Evolutionary conservation across 805 yeast species (phyloP).

Genomic region (Lipomyces chichibuensis): DNA sequence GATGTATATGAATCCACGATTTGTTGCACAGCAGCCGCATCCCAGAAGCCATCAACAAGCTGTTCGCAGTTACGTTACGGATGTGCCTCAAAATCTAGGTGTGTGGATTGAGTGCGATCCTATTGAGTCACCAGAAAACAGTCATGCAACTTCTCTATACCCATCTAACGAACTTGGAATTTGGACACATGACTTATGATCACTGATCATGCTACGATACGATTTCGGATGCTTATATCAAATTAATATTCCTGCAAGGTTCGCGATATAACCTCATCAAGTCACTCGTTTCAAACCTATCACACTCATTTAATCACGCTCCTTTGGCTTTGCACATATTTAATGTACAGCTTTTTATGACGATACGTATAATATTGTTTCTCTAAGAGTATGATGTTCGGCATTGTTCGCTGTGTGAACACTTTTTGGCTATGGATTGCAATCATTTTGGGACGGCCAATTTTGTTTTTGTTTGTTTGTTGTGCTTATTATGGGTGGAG

Average conservation of each 20-base stretch:
- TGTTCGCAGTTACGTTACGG: slow-evolving; percentile 1
- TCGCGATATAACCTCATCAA: background rate
- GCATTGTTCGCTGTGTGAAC: background rate
- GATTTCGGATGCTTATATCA: background rate
- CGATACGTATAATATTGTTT: background rate
- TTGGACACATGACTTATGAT: background rate
- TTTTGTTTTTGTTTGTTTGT: background rate
- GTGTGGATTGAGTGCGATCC: slow-evolving; percentile 23
- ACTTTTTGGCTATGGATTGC: background rate
- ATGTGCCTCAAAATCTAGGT: slow-evolving; percentile 11
- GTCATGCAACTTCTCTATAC: background rate
- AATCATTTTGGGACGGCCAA: background rate
- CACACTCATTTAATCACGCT: background rate
- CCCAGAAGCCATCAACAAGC: background rate
- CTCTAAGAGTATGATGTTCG: background rate
- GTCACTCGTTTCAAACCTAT: background rate
- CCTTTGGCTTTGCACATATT: background rate
- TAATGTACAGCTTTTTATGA: background rate
- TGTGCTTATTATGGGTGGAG: background rate
- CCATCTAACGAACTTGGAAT: background rate
- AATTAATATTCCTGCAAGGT: background rate
- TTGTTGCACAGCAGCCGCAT: background rate
- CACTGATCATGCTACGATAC: background rate
- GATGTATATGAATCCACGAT: background rate
- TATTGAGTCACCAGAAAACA: background rate